phyloP scores from a whole-genome alignment of 106 monocot species.

The Apostasia ramifera region DNA sequence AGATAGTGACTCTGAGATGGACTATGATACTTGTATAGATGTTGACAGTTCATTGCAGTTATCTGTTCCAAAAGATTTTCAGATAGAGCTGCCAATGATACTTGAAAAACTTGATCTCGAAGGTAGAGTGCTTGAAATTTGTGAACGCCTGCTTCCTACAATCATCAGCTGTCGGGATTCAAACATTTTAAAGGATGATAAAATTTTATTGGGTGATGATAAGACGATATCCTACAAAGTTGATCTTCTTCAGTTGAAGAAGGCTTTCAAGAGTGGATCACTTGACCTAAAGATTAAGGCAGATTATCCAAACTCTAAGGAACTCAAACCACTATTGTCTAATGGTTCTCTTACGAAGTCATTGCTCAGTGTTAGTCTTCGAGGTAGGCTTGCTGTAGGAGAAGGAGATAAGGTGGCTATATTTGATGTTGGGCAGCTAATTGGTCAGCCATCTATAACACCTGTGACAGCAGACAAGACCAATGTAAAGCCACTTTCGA shows the following conservation, averaged over 20 bases:
- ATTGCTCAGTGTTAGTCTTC: slow-evolving; percentile 62
- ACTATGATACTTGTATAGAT: slow-evolving; percentile 66
- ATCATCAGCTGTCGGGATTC: slow-evolving; percentile 42
- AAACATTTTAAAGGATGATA: slow-evolving; percentile 69
- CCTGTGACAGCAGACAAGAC: slow-evolving; percentile 82
- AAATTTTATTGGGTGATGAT: slow-evolving; percentile 52
- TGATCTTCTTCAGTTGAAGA: slow-evolving; percentile 81
- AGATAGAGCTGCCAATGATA: slow-evolving; percentile 42
- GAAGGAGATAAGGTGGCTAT: slow-evolving; percentile 96
- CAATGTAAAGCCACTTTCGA: slow-evolving; percentile 83
- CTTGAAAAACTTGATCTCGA: slow-evolving; percentile 64
- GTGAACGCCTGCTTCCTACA: slow-evolving; percentile 57
- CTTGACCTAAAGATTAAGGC: slow-evolving; percentile 91
- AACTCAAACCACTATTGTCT: slow-evolving; percentile 70
- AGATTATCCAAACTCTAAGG: slow-evolving; percentile 90
- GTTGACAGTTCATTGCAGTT: slow-evolving; percentile 48
- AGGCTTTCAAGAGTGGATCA: slow-evolving; percentile 91
- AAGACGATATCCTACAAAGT: slow-evolving; percentile 44
- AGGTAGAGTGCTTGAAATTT: slow-evolving; percentile 49
- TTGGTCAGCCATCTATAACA: slow-evolving; percentile 67
- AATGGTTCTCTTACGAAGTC: slow-evolving; percentile 81
- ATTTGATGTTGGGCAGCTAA: slow-evolving; percentile 89
- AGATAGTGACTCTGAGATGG: slow-evolving; percentile 91
- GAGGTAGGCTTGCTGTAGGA: slow-evolving; percentile 91
- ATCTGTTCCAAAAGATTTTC: slow-evolving; percentile 55